phyloP scores from a whole-genome alignment of 1,139 yeast species.

The Arxiozyma telluris region DNA sequence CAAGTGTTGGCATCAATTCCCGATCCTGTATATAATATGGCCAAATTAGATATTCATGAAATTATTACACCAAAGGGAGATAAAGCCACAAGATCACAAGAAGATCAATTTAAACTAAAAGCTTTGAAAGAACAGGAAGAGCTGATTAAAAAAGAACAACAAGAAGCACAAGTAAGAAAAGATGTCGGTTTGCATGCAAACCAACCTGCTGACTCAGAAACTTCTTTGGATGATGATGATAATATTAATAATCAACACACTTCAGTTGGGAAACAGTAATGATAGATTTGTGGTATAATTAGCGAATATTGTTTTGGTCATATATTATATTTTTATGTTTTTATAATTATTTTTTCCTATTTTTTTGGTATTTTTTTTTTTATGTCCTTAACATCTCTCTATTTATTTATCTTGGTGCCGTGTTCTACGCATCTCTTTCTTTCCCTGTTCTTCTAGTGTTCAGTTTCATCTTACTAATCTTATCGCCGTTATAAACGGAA shows the following conservation, averaged over 20 bases:
- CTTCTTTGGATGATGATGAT: constrained; percentile 72
- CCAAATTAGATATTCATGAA: constrained; percentile 76
- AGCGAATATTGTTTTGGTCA: neutral
- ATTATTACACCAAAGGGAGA: constrained; percentile 11
- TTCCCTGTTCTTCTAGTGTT: too few relatives aligned
- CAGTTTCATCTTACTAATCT: too few relatives aligned
- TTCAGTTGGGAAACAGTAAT: neutral
- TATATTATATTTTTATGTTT: too few relatives aligned
- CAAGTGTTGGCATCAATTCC: constrained; percentile 89
- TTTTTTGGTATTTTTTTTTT: too few relatives aligned
- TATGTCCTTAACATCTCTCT: too few relatives aligned
- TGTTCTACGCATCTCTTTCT: too few relatives aligned
- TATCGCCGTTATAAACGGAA: too few relatives aligned
- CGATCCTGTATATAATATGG: constrained; percentile 91
- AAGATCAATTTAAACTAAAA: constrained; percentile 66
- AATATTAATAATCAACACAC: neutral
- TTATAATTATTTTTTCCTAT: too few relatives aligned
- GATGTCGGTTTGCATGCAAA: constrained; percentile 37
- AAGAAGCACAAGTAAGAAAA: constrained; percentile 56
- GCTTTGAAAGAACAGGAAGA: constrained; percentile 95
- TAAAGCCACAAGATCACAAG: constrained; percentile 6
- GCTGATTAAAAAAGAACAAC: constrained; percentile 79
- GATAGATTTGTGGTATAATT: neutral
- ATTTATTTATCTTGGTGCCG: too few relatives aligned
- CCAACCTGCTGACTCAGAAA: constrained; percentile 58